These are phyloP conservation scores for Gnomoniopsis smithogilvyi DNA, from an alignment of 2,329 filamentous ascomycete species.

Conservation along the genomic window DNA sequence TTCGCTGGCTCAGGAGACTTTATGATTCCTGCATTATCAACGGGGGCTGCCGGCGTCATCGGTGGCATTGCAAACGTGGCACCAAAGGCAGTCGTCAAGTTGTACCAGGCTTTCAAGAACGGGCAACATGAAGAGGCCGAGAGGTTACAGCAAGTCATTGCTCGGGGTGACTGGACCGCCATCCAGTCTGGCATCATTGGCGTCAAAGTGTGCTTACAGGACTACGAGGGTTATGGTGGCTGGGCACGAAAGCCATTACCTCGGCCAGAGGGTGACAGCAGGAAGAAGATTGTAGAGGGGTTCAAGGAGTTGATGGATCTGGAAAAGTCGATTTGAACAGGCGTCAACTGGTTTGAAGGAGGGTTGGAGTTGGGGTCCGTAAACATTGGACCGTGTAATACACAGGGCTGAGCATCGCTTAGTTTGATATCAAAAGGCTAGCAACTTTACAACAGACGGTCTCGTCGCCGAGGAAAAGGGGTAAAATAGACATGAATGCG, in stretches of 20 bases:
- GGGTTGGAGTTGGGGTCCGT: not conserved
- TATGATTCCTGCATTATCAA: conserved; percentile 66
- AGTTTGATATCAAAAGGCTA: too few species aligned
- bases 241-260: conserved; percentile 52
- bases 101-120: conserved; percentile 48
- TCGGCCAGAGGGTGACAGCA: conserved; percentile 3
- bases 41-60: conserved; percentile 69
- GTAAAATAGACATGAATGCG: too few species aligned
- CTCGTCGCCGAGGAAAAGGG: too few species aligned
- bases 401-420: too few species aligned
- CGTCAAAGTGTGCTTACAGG: conserved; percentile 63
- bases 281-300: conserved; percentile 3
- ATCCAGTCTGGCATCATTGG: conserved; percentile 68
- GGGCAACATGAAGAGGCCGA: conserved; percentile 53
- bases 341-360: not conserved
- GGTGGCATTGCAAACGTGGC: conserved; percentile 69
- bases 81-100: conserved; percentile 54
- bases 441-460: too few species aligned
- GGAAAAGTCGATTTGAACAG: conserved; percentile 7
- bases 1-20: conserved; percentile 74
- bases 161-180: conserved; percentile 65
- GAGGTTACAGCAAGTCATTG: conserved; percentile 57
- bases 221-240: conserved; percentile 63
- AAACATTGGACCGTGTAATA: too few species aligned
- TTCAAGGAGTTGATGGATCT: conserved; percentile 15